Conservation (phyloP, 176 grass and related monocot genomes). For the Musa acuminata region DNA sequence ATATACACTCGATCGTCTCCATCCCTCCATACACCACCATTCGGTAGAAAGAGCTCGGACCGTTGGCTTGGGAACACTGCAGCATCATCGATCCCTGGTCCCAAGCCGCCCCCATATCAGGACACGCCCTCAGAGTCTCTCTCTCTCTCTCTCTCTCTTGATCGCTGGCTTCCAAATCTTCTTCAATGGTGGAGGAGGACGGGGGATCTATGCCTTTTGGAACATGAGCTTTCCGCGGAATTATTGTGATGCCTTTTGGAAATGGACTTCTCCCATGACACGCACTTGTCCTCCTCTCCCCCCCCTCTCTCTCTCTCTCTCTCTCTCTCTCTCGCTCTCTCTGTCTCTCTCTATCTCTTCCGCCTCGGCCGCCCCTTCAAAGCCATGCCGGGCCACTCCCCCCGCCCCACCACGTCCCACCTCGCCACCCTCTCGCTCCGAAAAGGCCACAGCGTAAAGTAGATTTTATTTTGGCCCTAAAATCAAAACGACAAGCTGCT, state of each 20-base stretch:
- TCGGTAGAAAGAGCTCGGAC: too few relatives aligned
- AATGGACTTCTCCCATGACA: conserved; percentile 11
- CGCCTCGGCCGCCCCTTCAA: not conserved
- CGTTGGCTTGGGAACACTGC: too few relatives aligned
- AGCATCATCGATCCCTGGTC: too few relatives aligned
- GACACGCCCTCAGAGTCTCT: too few relatives aligned
- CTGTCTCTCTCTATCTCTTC: not conserved
- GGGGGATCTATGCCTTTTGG: not conserved
- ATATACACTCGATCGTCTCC: too few relatives aligned
- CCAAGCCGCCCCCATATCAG: too few relatives aligned
- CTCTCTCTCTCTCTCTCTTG: too few relatives aligned
- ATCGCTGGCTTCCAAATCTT: not conserved
- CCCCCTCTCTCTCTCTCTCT: too few relatives aligned
- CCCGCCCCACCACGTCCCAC: not conserved
- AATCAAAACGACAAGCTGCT: not conserved
- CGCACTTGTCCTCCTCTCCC: not conserved
- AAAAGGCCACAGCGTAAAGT: too few relatives aligned
- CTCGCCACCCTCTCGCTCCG: too few relatives aligned
- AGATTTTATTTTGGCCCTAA: not conserved
- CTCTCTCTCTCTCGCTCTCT: not conserved
- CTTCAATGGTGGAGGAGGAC: too few relatives aligned
- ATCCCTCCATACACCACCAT: too few relatives aligned
- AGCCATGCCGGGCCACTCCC: not conserved
- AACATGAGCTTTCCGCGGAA: not conserved
- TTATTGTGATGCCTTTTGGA: conserved; percentile 14